Evolutionary conservation across 2,329 filamentous ascomycete genomes (phyloP).

Genomic region (Diaporthe citri): DNA sequence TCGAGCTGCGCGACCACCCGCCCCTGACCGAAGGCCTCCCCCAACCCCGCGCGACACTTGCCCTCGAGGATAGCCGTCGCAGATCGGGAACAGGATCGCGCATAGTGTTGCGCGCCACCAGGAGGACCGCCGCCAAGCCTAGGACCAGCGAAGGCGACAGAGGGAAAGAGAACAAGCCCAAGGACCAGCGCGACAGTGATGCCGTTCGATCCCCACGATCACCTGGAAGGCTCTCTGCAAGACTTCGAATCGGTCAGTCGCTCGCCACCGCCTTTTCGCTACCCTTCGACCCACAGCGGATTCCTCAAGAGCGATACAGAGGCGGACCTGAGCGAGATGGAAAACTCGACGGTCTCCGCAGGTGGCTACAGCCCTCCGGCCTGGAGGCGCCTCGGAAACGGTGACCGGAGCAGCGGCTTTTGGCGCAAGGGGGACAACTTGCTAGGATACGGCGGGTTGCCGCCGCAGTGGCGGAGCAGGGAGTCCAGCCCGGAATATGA

Average conservation of each 20-base stretch:
- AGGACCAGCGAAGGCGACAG: conserved; percentile 42
- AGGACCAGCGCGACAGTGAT: conserved; percentile 41
- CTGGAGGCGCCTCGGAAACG: conserved; percentile 72
- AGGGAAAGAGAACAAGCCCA: conserved; percentile 41
- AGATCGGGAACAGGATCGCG: conserved; percentile 35
- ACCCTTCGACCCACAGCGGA: conserved; percentile 57
- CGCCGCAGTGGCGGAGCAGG: conserved; percentile 40
- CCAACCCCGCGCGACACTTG: conserved; percentile 38
- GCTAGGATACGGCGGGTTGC: conserved; percentile 42
- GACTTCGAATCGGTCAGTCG: conserved; percentile 64
- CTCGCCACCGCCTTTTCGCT: conserved; percentile 54
- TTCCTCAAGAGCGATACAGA: conserved; percentile 57
- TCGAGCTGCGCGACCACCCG: conserved; percentile 42
- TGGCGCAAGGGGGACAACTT: conserved; percentile 62
- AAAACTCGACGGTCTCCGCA: conserved; percentile 58
- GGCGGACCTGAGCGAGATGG: conserved; percentile 52
- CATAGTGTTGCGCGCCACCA: conserved; percentile 40
- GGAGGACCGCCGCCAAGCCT: conserved; percentile 17
- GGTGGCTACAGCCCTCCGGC: conserved; percentile 72
- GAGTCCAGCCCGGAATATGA: conserved; percentile 52
- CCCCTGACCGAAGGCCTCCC: conserved; percentile 41
- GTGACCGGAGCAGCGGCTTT: conserved; percentile 69
- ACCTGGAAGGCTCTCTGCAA: conserved; percentile 63
- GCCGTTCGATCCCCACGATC: conserved; percentile 47
- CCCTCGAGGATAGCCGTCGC: conserved; percentile 24